Evolutionary conservation across 2,329 filamentous ascomycete genomes (phyloP).

Genomic region (Chaetothyriales sp.): DNA sequence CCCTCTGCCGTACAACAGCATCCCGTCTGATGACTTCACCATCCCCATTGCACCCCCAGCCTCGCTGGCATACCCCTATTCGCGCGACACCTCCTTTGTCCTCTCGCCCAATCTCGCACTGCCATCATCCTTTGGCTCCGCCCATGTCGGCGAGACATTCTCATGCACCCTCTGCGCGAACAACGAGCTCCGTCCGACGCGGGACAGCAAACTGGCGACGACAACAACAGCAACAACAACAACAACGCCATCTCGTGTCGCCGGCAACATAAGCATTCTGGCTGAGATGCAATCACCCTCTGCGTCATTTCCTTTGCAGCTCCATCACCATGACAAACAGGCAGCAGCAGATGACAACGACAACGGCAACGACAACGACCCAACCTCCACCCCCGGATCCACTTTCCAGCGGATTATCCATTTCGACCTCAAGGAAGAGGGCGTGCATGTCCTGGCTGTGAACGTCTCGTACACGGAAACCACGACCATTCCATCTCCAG

Average conservation of each 20-base stretch:
- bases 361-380: background rate
- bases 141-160: slow-evolving; percentile 91
- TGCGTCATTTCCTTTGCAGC: slow-evolving; percentile 50
- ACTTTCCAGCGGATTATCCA: slow-evolving; percentile 69
- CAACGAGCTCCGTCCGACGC: slow-evolving; percentile 49
- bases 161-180: slow-evolving; percentile 92
- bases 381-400: slow-evolving; percentile 34
- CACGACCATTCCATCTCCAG: slow-evolving; percentile 44
- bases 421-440: slow-evolving; percentile 86
- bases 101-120: slow-evolving; percentile 50
- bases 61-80: slow-evolving; percentile 54
- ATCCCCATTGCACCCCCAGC: slow-evolving; percentile 42
- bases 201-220: background rate
- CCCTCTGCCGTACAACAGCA: slow-evolving; percentile 27
- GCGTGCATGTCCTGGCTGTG: slow-evolving; percentile 81
- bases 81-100: slow-evolving; percentile 36
- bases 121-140: slow-evolving; percentile 79
- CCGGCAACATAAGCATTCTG: slow-evolving; percentile 55
- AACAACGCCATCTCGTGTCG: background rate
- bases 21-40: slow-evolving; percentile 18
- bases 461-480: slow-evolving; percentile 91
- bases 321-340: slow-evolving; percentile 21
- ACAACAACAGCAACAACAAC: no score
- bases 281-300: slow-evolving; percentile 93
- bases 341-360: slow-evolving; percentile 5